Conservation (phyloP, 495 filamentous ascomycete species). For the Neurospora intermedia region DNA sequence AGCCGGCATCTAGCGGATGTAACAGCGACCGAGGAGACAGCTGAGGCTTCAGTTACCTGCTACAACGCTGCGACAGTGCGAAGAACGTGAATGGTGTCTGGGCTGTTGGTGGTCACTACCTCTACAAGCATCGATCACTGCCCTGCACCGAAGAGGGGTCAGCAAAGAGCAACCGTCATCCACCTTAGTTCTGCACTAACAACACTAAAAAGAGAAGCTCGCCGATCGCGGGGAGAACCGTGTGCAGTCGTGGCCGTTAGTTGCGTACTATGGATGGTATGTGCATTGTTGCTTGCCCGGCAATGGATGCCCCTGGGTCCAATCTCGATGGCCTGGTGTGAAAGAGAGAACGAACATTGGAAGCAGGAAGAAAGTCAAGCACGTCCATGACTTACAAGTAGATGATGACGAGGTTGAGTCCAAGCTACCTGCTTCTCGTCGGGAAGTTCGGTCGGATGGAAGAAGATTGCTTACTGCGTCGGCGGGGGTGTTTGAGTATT, state of each 20-base stretch:
- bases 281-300: background rate
- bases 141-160: background rate
- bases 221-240: background rate
- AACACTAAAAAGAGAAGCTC: background rate
- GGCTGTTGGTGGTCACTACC: background rate
- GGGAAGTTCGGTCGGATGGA: background rate
- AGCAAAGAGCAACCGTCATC: conserved; percentile 1
- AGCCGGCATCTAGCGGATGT: background rate
- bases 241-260: background rate
- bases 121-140: background rate
- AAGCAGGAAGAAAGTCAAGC: background rate
- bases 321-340: background rate
- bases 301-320: background rate
- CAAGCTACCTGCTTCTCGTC: background rate
- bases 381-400: background rate
- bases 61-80: background rate
- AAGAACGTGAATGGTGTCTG: background rate
- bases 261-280: no score
- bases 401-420: background rate
- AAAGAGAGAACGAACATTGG: background rate
- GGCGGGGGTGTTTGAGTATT: background rate
- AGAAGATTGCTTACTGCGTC: background rate
- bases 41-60: background rate
- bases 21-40: background rate
- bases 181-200: background rate